Conservation (phyloP, 1,284 basidiomycete species). For the Moesziomyces antarcticus region DNA sequence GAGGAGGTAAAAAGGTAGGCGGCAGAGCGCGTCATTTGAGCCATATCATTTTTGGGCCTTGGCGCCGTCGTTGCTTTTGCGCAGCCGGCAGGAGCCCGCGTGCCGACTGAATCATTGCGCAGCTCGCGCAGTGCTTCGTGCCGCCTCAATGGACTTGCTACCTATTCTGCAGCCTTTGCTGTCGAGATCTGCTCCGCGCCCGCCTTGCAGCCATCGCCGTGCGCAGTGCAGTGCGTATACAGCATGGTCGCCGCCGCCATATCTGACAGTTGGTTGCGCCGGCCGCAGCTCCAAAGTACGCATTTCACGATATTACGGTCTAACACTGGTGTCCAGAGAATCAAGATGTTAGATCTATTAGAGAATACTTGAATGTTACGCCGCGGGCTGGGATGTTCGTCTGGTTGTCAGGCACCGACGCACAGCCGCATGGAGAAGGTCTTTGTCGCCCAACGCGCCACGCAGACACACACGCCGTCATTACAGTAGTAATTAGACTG, state of each 20-base stretch:
- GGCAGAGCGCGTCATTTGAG: slow-evolving; percentile 22
- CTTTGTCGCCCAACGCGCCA: background rate
- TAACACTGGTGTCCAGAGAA: too few species aligned
- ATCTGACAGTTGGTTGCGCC: too few species aligned
- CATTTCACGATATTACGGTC: too few species aligned
- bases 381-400: too few species aligned
- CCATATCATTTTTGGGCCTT: slow-evolving; percentile 29
- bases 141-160: background rate
- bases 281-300: too few species aligned
- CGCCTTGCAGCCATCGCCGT: background rate
- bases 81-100: background rate
- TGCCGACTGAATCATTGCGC: background rate
- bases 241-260: too few species aligned
- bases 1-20: background rate
- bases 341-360: too few species aligned
- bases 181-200: background rate
- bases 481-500: background rate
- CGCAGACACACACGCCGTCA: background rate
- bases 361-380: too few species aligned
- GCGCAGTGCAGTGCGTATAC: too few species aligned
- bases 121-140: background rate
- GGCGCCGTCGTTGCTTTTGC: background rate
- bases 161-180: background rate
- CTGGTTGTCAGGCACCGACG: too few species aligned
- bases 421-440: too few species aligned